phyloP scores from a whole-genome alignment of 2,329 filamentous ascomycete genomes.

The Alternaria infectoria region DNA sequence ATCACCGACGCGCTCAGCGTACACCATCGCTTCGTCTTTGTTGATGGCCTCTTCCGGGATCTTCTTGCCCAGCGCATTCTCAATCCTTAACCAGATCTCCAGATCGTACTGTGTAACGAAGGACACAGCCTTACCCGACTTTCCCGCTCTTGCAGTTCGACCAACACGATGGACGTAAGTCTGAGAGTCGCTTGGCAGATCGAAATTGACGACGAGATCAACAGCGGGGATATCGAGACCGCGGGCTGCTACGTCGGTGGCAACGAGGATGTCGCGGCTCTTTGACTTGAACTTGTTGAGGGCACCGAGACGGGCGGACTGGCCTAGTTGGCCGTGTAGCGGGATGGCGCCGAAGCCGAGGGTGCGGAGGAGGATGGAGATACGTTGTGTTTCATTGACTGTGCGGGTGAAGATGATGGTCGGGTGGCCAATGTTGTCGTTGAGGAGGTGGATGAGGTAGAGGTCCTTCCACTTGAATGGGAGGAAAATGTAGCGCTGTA shows the following conservation, averaged over 20 bases:
- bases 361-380: conserved; percentile 80
- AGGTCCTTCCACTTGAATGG: conserved; percentile 80
- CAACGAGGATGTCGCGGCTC: conserved; percentile 84
- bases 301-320: conserved; percentile 84
- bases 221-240: conserved; percentile 94
- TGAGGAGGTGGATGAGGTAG: conserved; percentile 84
- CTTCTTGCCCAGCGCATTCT: conserved; percentile 80
- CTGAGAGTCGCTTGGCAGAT: conserved; percentile 83
- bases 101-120: conserved; percentile 89
- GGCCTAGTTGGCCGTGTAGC: conserved; percentile 88
- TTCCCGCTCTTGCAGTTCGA: conserved; percentile 85
- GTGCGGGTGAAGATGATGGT: conserved; percentile 92
- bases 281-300: conserved; percentile 87
- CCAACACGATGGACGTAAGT: conserved; percentile 92
- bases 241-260: conserved; percentile 91
- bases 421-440: conserved; percentile 84
- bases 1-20: conserved; percentile 78
- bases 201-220: conserved; percentile 84
- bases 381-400: conserved; percentile 85
- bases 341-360: conserved; percentile 92
- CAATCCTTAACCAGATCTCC: conserved; percentile 80
- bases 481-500: conserved; percentile 86
- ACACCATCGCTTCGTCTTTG: conserved; percentile 85
- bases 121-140: conserved; percentile 79
- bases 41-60: conserved; percentile 71